These are phyloP conservation scores for Zasmidium citrigriseum DNA, from an alignment of 2,329 filamentous ascomycete genomes.

Conservation along the genomic window DNA sequence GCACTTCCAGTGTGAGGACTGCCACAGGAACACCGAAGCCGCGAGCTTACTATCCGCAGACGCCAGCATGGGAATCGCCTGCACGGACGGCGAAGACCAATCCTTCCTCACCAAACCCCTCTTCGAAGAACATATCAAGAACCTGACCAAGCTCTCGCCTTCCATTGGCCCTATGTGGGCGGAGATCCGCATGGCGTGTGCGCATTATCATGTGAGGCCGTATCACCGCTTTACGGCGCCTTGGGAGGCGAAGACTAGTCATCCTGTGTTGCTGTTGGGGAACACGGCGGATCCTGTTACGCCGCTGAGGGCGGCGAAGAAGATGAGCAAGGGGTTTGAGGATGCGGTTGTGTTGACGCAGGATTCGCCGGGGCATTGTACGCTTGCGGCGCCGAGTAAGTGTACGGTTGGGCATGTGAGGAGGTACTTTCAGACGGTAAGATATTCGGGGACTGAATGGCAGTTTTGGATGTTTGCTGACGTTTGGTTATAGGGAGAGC, in stretches of 20 bases:
- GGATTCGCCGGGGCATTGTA: constrained; percentile 34
- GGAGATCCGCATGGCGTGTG: constrained; percentile 39
- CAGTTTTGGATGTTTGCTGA: background rate
- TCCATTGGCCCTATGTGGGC: constrained; percentile 42
- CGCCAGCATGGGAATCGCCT: constrained; percentile 38
- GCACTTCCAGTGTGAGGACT: constrained; percentile 1
- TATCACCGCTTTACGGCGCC: constrained; percentile 35
- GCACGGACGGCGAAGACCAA: constrained; percentile 42
- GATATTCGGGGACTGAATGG: too few relatives aligned
- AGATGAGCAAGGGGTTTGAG: constrained; percentile 35
- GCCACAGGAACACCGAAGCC: background rate
- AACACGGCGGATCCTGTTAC: constrained; percentile 38
- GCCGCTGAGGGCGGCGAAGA: constrained; percentile 28
- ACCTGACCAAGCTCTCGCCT: constrained; percentile 37
- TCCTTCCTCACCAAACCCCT: constrained; percentile 21
- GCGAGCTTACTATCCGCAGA: constrained; percentile 10
- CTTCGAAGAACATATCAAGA: constrained; percentile 39
- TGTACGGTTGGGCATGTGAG: constrained; percentile 29
- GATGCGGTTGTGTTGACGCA: constrained; percentile 31
- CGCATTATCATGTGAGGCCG: constrained; percentile 40
- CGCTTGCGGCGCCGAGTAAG: constrained; percentile 24
- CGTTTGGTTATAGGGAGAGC: constrained; percentile 18
- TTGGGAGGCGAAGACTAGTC: constrained; percentile 30
- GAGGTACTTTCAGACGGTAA: constrained; percentile 31
- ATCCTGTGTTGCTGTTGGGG: constrained; percentile 33